Percentiles rank a stretch among this genome's conserved stretches.
These are phyloP conservation scores for Debaryomyces castellii DNA, from an alignment of 805 yeast genomes.

Conservation along the genomic window DNA sequence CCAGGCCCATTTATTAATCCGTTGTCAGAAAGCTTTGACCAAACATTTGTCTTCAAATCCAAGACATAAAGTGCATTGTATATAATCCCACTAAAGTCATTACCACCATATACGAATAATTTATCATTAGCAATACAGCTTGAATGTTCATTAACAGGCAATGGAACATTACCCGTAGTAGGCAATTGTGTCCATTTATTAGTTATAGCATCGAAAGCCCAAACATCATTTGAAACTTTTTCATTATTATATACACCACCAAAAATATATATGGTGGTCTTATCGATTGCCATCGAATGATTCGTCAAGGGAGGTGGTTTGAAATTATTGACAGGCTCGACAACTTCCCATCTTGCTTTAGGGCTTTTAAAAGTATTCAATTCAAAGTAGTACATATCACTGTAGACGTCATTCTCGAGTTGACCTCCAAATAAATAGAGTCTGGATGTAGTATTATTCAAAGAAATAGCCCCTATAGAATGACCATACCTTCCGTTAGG, in stretches of 20 bases:
- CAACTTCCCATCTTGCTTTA: conserved; percentile 78
- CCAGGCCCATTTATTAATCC: conserved; percentile 61
- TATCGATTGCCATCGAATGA: conserved; percentile 83
- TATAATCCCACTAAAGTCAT: conserved; percentile 68
- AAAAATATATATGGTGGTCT: conserved; percentile 77
- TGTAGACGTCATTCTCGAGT: conserved; percentile 76
- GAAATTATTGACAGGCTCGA: conserved; percentile 49
- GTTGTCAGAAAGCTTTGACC: conserved; percentile 64
- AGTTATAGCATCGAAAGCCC: conserved; percentile 70
- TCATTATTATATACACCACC: conserved; percentile 83
- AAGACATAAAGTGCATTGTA: conserved; percentile 69
- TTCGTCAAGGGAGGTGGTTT: conserved; percentile 84
- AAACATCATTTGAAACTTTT: conserved; percentile 69
- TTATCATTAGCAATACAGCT: conserved; percentile 75
- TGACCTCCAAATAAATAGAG: conserved; percentile 95
- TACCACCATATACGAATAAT: conserved; percentile 88
- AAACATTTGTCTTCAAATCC: conserved; percentile 66
- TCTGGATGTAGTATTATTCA: conserved; percentile 42
- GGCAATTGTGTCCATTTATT: conserved; percentile 71
- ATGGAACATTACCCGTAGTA: conserved; percentile 73
- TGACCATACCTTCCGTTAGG: conserved; percentile 97
- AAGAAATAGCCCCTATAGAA: conserved; percentile 72
- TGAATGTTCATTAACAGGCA: conserved; percentile 90
- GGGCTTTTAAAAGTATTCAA: conserved; percentile 82
- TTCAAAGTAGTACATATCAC: conserved; percentile 85